Percentiles rank a stretch among this genome's conserved stretches.
Conservation (phyloP, 139 green algal species). For the Chloropicon primus region DNA sequence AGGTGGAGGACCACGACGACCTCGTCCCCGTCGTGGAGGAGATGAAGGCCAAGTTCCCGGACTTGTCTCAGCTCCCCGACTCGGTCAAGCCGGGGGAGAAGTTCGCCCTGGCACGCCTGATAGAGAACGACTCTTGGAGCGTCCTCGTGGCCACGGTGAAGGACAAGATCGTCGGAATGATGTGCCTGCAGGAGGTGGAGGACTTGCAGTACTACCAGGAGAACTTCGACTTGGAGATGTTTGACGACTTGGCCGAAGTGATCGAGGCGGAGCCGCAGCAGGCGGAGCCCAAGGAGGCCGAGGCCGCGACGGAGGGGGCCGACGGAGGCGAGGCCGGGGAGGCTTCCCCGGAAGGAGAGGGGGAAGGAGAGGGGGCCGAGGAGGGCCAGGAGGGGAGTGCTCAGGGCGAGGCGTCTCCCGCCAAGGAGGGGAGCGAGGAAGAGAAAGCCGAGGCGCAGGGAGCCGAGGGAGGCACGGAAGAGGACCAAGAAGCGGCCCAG, state of each 20-base stretch:
- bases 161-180: conserved; percentile 3
- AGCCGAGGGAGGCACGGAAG: background rate
- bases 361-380: background rate
- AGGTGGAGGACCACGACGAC: conserved; percentile 13
- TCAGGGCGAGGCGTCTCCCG: background rate
- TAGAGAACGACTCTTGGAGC: background rate
- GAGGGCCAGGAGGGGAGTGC: background rate
- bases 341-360: background rate
- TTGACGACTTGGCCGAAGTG: conserved; percentile 31
- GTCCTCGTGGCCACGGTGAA: background rate
- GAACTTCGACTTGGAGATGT: conserved; percentile 7
- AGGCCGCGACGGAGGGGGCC: background rate
- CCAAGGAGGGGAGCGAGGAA: background rate
- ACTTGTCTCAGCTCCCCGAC: background rate
- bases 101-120: background rate
- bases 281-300: conserved; percentile 8
- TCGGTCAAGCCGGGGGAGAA: background rate
- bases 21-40: background rate
- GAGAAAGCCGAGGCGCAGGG: background rate
- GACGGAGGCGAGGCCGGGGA: conserved; percentile 6
- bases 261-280: conserved; percentile 34
- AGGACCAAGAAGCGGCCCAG: conserved; percentile 1
- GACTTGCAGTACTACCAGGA: background rate
- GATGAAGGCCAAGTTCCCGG: background rate
- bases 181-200: background rate